Base-by-base conservation (phyloP, 352 stramenopile species). In the Aphanomyces cochlioides region DNA sequence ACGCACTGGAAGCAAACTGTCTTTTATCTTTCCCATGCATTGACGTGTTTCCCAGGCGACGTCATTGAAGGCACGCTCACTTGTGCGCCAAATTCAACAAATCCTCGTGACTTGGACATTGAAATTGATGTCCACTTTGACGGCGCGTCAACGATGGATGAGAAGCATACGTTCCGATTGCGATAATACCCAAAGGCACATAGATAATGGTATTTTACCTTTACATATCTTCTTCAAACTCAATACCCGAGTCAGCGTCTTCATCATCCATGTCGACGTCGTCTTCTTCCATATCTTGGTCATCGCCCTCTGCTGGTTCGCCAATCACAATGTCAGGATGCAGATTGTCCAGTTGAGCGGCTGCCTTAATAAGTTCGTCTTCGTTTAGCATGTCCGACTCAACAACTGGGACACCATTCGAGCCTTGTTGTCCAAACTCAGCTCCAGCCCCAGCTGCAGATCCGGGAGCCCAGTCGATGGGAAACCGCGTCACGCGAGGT, bases 1-100 rank as follows among this genome's bases (percentile, higher is more conserved):
- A 99, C 97, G 53, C 97, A 99, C 83, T 99, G 97, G 97, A 99
- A 99, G 79, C 97, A 99, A 79, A 98, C 95, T 13, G 90, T 98
- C 17, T 98, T 99, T 73, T 99, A 98, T 77, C 78, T 98, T 6
- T 81, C 92, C 37, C 82, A 89, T 37, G 84, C 95, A 56, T 75
- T 98, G 34, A 84, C 85, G 21, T 92, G 92, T 68, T 83, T 78
- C 56, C 75, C 82, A 3, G 94, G 92, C 12, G 94, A 98, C 64
- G 73, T 88, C 36, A 90, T 98, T 50, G 87, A 92, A 56, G 95
- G 95, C 36, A 93, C 87, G 43, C 79, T 98, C 53, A 83, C 78
- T 19, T 96, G 85, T 79, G 89, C 85, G 60, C 90, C 90, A 19
- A 98, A 98, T 73, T 84, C 78, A 10, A 82, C 86, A 56, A 98